Percentiles rank a stretch among this genome's conserved stretches.
phyloP scores from a whole-genome alignment of 2,329 filamentous ascomycete species.

The Calonectria montana region DNA sequence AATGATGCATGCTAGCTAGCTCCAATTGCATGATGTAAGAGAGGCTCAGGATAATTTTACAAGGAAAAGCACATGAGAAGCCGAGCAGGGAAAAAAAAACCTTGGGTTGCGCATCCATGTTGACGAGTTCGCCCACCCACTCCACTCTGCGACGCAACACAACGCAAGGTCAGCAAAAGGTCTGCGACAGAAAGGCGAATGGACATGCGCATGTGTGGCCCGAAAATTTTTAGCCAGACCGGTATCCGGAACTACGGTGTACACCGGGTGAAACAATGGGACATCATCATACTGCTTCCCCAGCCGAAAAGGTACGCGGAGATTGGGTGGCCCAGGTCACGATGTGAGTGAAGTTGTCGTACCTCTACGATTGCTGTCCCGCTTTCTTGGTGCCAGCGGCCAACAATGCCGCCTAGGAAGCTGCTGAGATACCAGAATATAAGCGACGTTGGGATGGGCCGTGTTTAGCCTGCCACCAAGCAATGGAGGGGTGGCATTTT shows the following conservation, averaged over 20 bases:
- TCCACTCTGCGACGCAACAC: neutral
- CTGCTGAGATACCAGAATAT: neutral
- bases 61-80: neutral
- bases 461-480: neutral
- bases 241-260: neutral
- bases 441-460: neutral
- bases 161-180: neutral
- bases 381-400: neutral
- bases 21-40: constrained; percentile 2
- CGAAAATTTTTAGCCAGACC: neutral
- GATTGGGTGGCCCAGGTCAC: neutral
- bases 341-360: neutral
- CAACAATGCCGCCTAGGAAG: neutral
- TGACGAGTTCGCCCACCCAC: neutral
- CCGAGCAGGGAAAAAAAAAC: neutral
- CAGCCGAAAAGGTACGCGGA: neutral
- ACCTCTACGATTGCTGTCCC: neutral
- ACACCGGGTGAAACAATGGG: neutral
- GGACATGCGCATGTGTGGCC: neutral
- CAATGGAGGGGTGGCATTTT: neutral
- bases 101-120: neutral
- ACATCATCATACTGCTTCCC: neutral
- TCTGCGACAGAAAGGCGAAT: neutral
- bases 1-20: neutral
- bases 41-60: neutral